These are phyloP conservation scores for Ichthyophthirius multifiliis DNA, from an alignment of 169 alveolate species.

Conservation along the genomic window DNA sequence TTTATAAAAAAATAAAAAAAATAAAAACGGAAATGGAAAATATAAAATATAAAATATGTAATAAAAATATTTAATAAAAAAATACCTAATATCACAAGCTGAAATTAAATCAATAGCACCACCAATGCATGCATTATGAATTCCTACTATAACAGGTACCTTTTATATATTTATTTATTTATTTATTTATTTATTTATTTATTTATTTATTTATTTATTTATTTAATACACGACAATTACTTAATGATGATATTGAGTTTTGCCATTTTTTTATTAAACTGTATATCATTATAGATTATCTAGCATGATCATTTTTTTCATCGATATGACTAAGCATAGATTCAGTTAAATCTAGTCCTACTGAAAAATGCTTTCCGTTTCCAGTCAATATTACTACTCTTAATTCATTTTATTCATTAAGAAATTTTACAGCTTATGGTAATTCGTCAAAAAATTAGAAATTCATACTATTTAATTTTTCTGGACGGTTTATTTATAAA, in stretches of 20 bases:
- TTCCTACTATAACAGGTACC: constrained; percentile 1
- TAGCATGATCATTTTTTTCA: not conserved
- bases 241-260: not conserved
- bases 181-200: not conserved
- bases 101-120: constrained; percentile 52
- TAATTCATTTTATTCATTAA: constrained; percentile 4
- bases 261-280: not conserved
- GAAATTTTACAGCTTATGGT: not conserved
- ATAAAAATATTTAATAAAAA: too few relatives aligned
- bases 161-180: not conserved
- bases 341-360: constrained; percentile 51
- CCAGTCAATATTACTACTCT: constrained; percentile 41
- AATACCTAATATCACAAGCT: constrained; percentile 43
- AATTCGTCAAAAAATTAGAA: constrained; percentile 35
- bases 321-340: constrained; percentile 3
- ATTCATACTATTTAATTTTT: constrained; percentile 41
- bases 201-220: not conserved
- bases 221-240: not conserved
- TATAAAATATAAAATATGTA: too few relatives aligned
- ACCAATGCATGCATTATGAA: constrained; percentile 24
- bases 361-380: constrained; percentile 44
- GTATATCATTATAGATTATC: not conserved
- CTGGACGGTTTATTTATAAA: constrained; percentile 28
- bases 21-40: too few relatives aligned
- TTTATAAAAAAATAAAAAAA: too few relatives aligned